A percentile compares a stretch with the other conserved stretches of the same genome.
These are phyloP conservation scores for Colletotrichum brevisporum DNA, from an alignment of 2,329 filamentous ascomycete species.

Conservation along the genomic window DNA sequence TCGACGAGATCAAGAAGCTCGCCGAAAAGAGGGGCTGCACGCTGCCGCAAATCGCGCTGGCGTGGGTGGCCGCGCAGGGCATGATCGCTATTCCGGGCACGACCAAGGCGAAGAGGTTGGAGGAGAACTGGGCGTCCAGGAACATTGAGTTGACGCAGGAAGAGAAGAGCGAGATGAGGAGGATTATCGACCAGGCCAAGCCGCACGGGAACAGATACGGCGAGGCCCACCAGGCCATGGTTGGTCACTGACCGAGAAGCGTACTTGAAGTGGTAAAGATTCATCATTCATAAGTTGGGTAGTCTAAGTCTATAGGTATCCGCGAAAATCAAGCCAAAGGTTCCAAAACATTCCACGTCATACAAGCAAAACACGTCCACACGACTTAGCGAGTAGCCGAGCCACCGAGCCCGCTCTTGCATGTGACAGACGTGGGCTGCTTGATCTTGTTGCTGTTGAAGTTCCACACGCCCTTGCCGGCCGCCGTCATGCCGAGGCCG, in stretches of 20 bases:
- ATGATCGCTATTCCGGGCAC: conserved; percentile 63
- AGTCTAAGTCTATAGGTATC: background rate
- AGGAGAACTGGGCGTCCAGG: conserved; percentile 56
- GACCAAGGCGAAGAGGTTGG: conserved; percentile 54
- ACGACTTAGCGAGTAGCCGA: background rate
- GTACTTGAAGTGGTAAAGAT: background rate
- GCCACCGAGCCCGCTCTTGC: conserved; percentile 37
- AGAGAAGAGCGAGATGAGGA: conserved; percentile 55
- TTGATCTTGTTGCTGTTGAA: conserved; percentile 39
- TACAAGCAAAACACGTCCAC: background rate
- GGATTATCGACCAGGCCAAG: conserved; percentile 54
- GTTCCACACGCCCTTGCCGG: conserved; percentile 36
- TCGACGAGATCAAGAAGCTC: conserved; percentile 57
- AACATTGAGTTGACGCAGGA: conserved; percentile 53
- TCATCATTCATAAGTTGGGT: background rate
- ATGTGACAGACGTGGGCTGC: conserved; percentile 37
- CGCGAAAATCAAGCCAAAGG: background rate
- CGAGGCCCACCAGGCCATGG: conserved; percentile 28
- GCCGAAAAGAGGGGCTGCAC: conserved; percentile 52
- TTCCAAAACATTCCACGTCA: background rate
- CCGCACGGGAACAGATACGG: conserved; percentile 53
- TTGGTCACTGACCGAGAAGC: conserved; percentile 27
- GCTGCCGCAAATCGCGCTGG: conserved; percentile 53
- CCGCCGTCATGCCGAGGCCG: conserved; percentile 32
- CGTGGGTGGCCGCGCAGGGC: conserved; percentile 56